phyloP scores from a whole-genome alignment of 768 basidiomycete genomes.

The Galerina sulciceps region DNA sequence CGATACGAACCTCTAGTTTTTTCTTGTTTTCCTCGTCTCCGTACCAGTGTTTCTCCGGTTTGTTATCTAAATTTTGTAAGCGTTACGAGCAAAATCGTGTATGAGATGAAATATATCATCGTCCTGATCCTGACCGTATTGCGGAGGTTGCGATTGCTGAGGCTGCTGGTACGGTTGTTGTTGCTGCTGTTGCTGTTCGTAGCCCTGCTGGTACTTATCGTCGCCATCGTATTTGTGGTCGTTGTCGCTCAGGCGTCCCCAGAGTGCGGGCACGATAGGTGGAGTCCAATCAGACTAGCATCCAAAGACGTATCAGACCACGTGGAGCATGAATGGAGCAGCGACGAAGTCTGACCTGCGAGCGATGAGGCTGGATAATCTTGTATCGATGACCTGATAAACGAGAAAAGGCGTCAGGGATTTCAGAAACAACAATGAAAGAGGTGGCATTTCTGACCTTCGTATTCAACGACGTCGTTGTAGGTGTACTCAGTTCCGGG shows the following conservation, averaged over 20 bases:
- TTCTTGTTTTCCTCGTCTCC: background rate
- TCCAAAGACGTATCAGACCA: background rate
- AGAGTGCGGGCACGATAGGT: conserved; percentile 61
- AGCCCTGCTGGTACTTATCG: conserved; percentile 29
- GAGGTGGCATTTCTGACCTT: conserved; percentile 41
- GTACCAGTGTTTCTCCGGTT: background rate
- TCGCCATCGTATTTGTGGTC: conserved; percentile 12
- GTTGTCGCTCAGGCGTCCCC: conserved; percentile 54
- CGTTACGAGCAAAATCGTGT: background rate
- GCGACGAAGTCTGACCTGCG: conserved; percentile 51
- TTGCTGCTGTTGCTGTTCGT: conserved; percentile 29
- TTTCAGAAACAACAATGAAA: background rate
- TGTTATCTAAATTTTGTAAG: background rate
- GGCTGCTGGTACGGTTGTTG: conserved; percentile 33
- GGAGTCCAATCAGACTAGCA: conserved; percentile 73
- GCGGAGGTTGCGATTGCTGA: conserved; percentile 28
- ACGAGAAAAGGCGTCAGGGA: background rate
- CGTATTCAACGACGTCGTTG: conserved; percentile 57
- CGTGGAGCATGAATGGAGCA: background rate
- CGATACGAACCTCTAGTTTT: background rate
- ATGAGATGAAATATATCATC: background rate
- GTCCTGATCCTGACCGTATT: conserved; percentile 18
- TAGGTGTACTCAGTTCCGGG: conserved; percentile 63
- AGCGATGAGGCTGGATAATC: conserved; percentile 73
- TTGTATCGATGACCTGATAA: conserved; percentile 59